phyloP scores from a whole-genome alignment of 2,329 filamentous ascomycete genomes.

The Colletotrichum musicola region DNA sequence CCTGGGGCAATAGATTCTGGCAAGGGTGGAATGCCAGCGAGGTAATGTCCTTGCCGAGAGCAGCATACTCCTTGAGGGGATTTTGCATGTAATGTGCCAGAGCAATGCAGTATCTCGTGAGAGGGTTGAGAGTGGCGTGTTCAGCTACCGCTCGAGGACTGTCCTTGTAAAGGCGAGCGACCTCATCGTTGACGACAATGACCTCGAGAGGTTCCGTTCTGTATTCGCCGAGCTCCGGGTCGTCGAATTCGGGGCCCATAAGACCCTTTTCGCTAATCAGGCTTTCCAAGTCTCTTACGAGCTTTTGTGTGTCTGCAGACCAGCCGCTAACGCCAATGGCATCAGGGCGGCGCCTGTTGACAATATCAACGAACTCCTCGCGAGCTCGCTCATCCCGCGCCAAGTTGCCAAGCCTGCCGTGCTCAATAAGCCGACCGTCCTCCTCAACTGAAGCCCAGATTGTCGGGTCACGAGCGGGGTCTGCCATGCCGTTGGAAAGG shows the following conservation, averaged over 20 bases:
- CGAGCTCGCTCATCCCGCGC: constrained; percentile 75
- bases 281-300: constrained; percentile 84
- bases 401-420: constrained; percentile 88
- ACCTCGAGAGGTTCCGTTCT: constrained; percentile 86
- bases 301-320: constrained; percentile 85
- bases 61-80: constrained; percentile 95
- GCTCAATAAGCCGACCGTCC: constrained; percentile 88
- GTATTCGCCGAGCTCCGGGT: constrained; percentile 80
- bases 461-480: constrained; percentile 79
- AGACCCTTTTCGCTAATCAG: constrained; percentile 84
- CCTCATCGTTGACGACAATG: constrained; percentile 94
- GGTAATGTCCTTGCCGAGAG: constrained; percentile 86
- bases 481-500: constrained; percentile 86
- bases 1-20: constrained; percentile 88
- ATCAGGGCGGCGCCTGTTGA: constrained; percentile 86
- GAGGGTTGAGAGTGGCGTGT: constrained; percentile 81
- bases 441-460: constrained; percentile 96
- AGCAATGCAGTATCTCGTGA: constrained; percentile 90
- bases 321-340: constrained; percentile 92
- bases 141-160: constrained; percentile 84
- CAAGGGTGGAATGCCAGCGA: constrained; percentile 91
- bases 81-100: constrained; percentile 94
- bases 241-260: constrained; percentile 84
- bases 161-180: constrained; percentile 95
- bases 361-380: constrained; percentile 80